Conservation (phyloP, 192 early-diverging fungal genomes). For the Coemansia sp. region DNA sequence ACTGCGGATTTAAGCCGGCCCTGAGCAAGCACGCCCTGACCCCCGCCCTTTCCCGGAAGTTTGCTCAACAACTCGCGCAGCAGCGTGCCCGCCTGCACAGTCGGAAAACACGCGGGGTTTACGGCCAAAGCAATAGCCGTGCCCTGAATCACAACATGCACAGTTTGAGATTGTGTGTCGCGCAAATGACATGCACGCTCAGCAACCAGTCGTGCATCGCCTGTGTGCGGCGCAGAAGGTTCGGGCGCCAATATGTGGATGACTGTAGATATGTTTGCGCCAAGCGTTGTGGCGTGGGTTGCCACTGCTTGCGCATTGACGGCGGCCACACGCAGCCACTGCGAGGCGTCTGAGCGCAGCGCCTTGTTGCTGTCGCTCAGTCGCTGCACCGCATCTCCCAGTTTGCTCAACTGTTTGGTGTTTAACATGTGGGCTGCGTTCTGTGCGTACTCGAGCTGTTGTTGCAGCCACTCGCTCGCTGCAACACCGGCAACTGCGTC, state of each 20-base stretch:
- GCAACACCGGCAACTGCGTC: slow-evolving; percentile 92
- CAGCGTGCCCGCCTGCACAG: slow-evolving; percentile 71
- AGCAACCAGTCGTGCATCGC: slow-evolving; percentile 27
- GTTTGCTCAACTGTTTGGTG: slow-evolving; percentile 60
- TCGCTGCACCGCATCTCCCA: slow-evolving; percentile 57
- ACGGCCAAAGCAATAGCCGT: slow-evolving; percentile 75
- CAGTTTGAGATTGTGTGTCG: slow-evolving; percentile 22
- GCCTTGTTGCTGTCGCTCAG: slow-evolving; percentile 16
- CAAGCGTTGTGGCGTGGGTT: slow-evolving; percentile 34
- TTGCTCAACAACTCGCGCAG: slow-evolving; percentile 67
- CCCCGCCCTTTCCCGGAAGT: slow-evolving; percentile 58
- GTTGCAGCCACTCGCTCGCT: slow-evolving; percentile 67
- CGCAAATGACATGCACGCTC: slow-evolving; percentile 33
- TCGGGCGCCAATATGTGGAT: slow-evolving; percentile 29
- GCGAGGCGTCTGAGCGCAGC: slow-evolving; percentile 17
- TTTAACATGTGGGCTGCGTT: slow-evolving; percentile 59
- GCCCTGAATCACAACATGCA: slow-evolving; percentile 68
- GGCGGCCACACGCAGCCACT: slow-evolving; percentile 38
- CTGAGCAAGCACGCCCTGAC: slow-evolving; percentile 35
- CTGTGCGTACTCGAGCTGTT: slow-evolving; percentile 65
- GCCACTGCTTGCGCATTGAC: slow-evolving; percentile 16
- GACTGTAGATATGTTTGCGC: slow-evolving; percentile 11
- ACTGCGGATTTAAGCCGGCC: slow-evolving; percentile 29
- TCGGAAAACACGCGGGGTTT: slow-evolving; percentile 69
- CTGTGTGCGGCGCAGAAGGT: neutral